These are phyloP conservation scores for Cutaneotrichosporon cyanovorans DNA, from an alignment of 1,284 basidiomycete species.

Conservation along the genomic window DNA sequence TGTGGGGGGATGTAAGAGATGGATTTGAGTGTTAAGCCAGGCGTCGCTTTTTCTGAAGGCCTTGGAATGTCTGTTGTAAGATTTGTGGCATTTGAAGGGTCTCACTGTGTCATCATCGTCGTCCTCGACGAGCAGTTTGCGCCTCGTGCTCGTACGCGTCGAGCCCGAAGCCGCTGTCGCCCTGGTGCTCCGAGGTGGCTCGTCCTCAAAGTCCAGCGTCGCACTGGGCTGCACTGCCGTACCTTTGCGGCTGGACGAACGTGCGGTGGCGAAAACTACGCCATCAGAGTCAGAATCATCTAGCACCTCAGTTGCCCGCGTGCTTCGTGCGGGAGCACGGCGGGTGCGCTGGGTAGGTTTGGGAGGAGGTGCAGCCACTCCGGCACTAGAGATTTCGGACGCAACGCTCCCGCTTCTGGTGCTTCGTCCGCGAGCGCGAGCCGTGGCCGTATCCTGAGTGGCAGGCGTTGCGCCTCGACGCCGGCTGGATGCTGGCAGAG, in stretches of 20 bases:
- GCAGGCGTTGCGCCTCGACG: slow-evolving; percentile 9
- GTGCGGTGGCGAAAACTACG: slow-evolving; percentile 7
- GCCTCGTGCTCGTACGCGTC: slow-evolving; percentile 3
- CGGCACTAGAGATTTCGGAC: slow-evolving; percentile 22
- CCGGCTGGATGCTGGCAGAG: not conserved
- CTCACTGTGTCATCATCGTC: slow-evolving; percentile 21
- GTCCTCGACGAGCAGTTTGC: slow-evolving; percentile 12
- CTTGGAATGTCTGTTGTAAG: slow-evolving; percentile 20
- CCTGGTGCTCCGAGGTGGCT: slow-evolving; percentile 1
- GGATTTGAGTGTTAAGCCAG: slow-evolving; percentile 13
- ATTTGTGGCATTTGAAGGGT: slow-evolving; percentile 15
- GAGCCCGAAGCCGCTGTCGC: not conserved
- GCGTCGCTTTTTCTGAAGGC: slow-evolving; percentile 22
- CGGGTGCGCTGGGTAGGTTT: not conserved
- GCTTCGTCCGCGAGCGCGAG: slow-evolving; percentile 12
- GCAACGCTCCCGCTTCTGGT: slow-evolving; percentile 25
- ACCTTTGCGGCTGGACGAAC: not conserved
- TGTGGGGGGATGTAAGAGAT: too few relatives aligned
- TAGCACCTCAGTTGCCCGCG: slow-evolving; percentile 5
- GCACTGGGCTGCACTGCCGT: not conserved
- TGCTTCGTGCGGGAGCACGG: slow-evolving; percentile 2
- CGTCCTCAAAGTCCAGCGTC: slow-evolving; percentile 2
- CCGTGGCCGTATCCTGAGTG: slow-evolving; percentile 5
- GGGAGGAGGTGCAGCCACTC: slow-evolving; percentile 5
- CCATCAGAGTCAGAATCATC: slow-evolving; percentile 27